Conservation (phyloP, 768 basidiomycete genomes). For the Lactarius hengduanensis region DNA sequence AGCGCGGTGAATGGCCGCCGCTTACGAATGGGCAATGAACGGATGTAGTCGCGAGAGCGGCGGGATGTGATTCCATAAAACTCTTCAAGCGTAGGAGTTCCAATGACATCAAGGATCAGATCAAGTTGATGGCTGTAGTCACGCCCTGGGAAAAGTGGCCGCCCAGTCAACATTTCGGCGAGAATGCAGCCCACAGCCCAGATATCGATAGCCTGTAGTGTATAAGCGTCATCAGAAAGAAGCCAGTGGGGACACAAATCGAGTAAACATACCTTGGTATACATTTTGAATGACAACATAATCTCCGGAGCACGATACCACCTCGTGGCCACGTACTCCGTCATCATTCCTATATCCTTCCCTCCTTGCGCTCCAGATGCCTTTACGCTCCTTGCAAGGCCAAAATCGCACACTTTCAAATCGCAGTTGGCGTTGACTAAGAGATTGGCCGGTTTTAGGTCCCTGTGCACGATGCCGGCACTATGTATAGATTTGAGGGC, state of each 20-base stretch:
- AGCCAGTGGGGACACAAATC: neutral
- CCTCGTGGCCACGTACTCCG: constrained; percentile 86
- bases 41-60: constrained; percentile 84
- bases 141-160: constrained; percentile 85
- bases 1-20: constrained; percentile 64
- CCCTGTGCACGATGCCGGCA: constrained; percentile 76
- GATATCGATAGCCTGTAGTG: constrained; percentile 59
- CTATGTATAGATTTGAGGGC: constrained; percentile 89
- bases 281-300: constrained; percentile 93
- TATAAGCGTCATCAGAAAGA: neutral
- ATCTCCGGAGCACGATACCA: constrained; percentile 96
- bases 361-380: constrained; percentile 49
- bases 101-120: constrained; percentile 86
- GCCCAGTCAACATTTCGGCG: constrained; percentile 78
- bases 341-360: constrained; percentile 69
- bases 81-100: constrained; percentile 85
- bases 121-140: constrained; percentile 87
- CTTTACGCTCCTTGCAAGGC: constrained; percentile 68
- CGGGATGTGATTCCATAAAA: constrained; percentile 87
- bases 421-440: constrained; percentile 89
- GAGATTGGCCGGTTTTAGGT: constrained; percentile 85
- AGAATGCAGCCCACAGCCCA: constrained; percentile 77
- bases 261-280: constrained; percentile 54
- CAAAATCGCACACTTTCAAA: constrained; percentile 88
- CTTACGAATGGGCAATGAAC: constrained; percentile 81